Base-by-base conservation (phyloP, 805 yeast species). In the Wickerhamia fluorescens region DNA sequence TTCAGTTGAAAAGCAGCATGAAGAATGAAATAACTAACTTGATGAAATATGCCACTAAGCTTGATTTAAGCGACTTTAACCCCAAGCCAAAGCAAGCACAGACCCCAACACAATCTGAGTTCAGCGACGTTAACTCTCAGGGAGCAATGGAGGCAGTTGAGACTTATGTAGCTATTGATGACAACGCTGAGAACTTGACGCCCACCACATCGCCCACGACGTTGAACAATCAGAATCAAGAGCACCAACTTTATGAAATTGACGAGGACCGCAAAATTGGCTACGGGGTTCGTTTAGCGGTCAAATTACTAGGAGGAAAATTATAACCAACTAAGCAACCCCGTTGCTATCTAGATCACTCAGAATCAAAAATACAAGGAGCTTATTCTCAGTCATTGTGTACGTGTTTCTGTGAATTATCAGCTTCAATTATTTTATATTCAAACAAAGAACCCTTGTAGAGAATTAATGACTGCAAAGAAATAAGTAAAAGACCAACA, bases 281-380 rank as follows among this genome's bases (percentile, higher is more conserved):
- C 26, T 56, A 59, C 27, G 76, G 79, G 11, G 87, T 83, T 11
- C 74, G 71, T 32, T 41, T 78, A 25, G 86, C 87, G 2, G 71
- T 87, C n/a, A 71, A 63, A 27, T 34, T 79, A 8, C 45, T 82
- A 13, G 78, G 83, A 0, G 75, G 71, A 6, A 70, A 71, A 51
- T 50, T 80, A 12, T 70, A 43, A 40, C 12, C 15, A 16, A 22
- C 15, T 21, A 28, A 14, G 14, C n/a, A n/a, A n/a, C n/a, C n/a
- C n/a, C n/a, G n/a, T n/a, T n/a, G n/a, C n/a, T n/a, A n/a, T n/a
- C n/a, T 5, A n/a, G 9, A n/a, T n/a, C n/a, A n/a, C n/a, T n/a
- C n/a, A n/a, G n/a, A n/a, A n/a, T n/a, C n/a, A n/a, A n/a, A n/a
- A n/a, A n/a, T n/a, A n/a, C n/a, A n/a, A n/a, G n/a, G n/a, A n/a